Conservation (phyloP, 176 grass and related monocot species). For the Carex scoparia region DNA sequence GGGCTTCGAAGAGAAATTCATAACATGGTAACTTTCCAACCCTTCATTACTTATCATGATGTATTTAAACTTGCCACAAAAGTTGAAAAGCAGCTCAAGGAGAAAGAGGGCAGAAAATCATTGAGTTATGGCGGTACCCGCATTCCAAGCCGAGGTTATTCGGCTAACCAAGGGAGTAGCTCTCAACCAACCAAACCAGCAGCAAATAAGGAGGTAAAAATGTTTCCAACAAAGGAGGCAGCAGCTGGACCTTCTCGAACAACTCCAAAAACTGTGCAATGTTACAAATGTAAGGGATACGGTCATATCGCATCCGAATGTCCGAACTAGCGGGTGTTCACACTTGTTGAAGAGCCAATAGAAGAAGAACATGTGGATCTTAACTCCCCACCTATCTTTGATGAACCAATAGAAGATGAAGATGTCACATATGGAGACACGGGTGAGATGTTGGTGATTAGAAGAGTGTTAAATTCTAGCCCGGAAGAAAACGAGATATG, state of each 20-base stretch:
- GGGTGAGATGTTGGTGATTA: too few species aligned
- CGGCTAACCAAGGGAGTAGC: too few species aligned
- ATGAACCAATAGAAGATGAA: too few species aligned
- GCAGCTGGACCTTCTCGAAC: background rate
- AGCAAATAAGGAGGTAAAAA: background rate
- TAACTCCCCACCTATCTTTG: too few species aligned
- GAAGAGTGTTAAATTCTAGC: too few species aligned
- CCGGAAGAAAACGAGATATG: too few species aligned
- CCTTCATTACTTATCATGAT: slow-evolving; percentile 8
- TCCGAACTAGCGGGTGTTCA: background rate
- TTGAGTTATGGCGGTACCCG: background rate
- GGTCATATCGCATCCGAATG: background rate
- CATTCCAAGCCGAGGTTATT: background rate
- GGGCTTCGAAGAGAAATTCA: background rate
- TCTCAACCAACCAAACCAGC: background rate
- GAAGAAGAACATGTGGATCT: too few species aligned
- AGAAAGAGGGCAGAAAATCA: background rate
- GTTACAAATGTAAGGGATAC: background rate
- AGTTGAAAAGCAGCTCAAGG: background rate
- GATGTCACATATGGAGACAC: too few species aligned
- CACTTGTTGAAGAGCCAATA: too few species aligned
- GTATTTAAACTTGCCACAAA: slow-evolving; percentile 3
- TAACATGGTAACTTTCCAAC: background rate
- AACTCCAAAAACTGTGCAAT: background rate
- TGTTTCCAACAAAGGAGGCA: background rate